Evolutionary conservation across 257 asterid genomes (phyloP), one percentile per base, ranked within the genome.

Genomic region (Plectranthus barbatus): DNA sequence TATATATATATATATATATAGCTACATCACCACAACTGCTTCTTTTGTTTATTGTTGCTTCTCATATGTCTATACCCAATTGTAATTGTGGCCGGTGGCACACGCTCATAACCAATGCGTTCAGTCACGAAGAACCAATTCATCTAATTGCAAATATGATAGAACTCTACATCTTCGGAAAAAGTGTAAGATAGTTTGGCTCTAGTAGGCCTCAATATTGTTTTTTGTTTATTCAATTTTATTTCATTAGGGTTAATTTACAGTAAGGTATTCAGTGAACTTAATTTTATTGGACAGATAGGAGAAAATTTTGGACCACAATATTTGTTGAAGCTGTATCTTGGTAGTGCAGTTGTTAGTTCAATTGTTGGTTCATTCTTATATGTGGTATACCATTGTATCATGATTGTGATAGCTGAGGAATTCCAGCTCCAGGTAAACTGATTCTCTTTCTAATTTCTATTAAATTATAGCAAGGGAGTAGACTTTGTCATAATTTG

Each of bases 291-390:
- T 82, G 60, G 56, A 48, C 85, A 92, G 99, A 46, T 86, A n/a
- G 96, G 91, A 73, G 78, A 80, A 60, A 41, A 39, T 44, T 92
- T 86, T 79, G 99, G 97, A 63, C 79, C 99, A 47, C 67, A 79
- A 57, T 92, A 80, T 77, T 72, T 92, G 76, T 78, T 92, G 79
- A 92, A 76, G 71, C 56, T 89, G 72, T 92, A 92, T 78, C 74
- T 92, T 31, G 69, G 85, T 56, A 97, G 97, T 67, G 97, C 97
- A n/a, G n/a, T n/a, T n/a, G n/a, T n/a, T n/a, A n/a, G n/a, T n/a
- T n/a, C n/a, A 23, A 64, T 82, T 80, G 88, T 56, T 66, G 99
- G 97, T 74, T 89, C 99, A 34, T 67, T 85, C 64, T 92, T 86
- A 75, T 89, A 71, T 79, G 72, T 92, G 83, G 80, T 60, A 31